Percentiles rank a stretch among this genome's conserved stretches.
Evolutionary conservation across 2,329 filamentous ascomycete genomes (phyloP).

Genomic region (Alternaria incomplexa): DNA sequence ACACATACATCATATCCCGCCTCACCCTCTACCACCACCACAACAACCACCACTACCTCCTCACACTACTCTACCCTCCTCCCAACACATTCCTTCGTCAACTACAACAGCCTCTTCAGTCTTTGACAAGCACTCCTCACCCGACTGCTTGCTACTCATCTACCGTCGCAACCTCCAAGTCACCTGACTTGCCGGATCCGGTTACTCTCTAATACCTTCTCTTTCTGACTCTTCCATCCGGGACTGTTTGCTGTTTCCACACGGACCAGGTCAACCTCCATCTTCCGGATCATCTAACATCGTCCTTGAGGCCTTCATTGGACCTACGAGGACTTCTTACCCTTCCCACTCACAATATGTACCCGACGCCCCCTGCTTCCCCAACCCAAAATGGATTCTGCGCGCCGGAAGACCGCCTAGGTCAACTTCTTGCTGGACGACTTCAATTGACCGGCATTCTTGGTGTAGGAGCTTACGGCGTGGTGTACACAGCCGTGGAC

Average conservation of each 20-base stretch:
- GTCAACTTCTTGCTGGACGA: conserved; percentile 80
- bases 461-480: conserved; percentile 93
- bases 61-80: conserved; percentile 21
- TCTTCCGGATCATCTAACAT: conserved; percentile 28
- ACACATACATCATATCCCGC: conserved; percentile 48
- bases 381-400: conserved; percentile 53
- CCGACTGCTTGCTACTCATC: conserved; percentile 6
- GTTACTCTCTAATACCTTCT: conserved; percentile 25
- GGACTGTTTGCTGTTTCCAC: conserved; percentile 9
- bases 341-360: conserved; percentile 48
- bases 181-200: conserved; percentile 29
- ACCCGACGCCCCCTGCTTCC: conserved; percentile 59
- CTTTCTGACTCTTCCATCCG: conserved; percentile 9
- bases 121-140: conserved; percentile 16
- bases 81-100: conserved; percentile 31
- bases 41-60: conserved; percentile 5
- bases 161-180: conserved; percentile 16
- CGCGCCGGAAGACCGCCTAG: conserved; percentile 81
- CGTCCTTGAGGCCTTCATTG: conserved; percentile 51
- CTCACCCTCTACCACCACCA: conserved; percentile 33
- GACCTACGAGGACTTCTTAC: conserved; percentile 46
- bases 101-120: conserved; percentile 17
- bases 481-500: conserved; percentile 90
- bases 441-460: conserved; percentile 85
- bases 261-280: conserved; percentile 12